These are phyloP conservation scores for Physaria fendleri DNA, from an alignment of 345 rosid genomes.

Conservation along the genomic window DNA sequence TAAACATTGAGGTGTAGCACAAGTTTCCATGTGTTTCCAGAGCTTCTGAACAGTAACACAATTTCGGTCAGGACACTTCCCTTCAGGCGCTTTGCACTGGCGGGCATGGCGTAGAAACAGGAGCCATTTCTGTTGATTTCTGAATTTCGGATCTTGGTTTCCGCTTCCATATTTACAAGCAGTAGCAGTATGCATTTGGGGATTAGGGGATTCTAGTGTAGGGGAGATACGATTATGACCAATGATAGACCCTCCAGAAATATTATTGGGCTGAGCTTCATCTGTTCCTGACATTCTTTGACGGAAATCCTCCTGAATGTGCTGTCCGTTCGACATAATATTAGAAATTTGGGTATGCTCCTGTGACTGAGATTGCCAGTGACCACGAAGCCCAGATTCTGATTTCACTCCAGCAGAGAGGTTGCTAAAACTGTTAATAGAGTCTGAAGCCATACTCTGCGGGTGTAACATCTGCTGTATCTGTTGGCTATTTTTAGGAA, in stretches of 20 bases:
- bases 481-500: constrained; percentile 57
- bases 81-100: constrained; percentile 77
- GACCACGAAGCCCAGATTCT: constrained; percentile 53
- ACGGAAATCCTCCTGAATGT: constrained; percentile 68
- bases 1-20: constrained; percentile 50
- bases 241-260: constrained; percentile 55
- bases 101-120: constrained; percentile 89
- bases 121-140: constrained; percentile 86
- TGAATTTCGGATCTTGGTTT: constrained; percentile 59
- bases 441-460: constrained; percentile 49
- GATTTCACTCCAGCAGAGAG: constrained; percentile 49
- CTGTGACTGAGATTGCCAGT: constrained; percentile 59
- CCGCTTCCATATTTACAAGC: constrained; percentile 51
- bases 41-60: constrained; percentile 65
- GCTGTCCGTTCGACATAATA: constrained; percentile 52
- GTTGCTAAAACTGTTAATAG: constrained; percentile 47
- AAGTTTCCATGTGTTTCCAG: constrained; percentile 75
- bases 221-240: constrained; percentile 41
- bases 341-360: constrained; percentile 45
- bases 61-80: constrained; percentile 60
- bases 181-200: constrained; percentile 32
- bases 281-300: constrained; percentile 67
- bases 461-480: constrained; percentile 63
- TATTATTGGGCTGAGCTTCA: constrained; percentile 73
- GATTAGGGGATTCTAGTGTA: constrained; percentile 38